A percentile compares a stretch with the other conserved stretches of the same genome.
phyloP scores from a whole-genome alignment of 129 eudicot genomes.

The Scalesia atractyloides region DNA sequence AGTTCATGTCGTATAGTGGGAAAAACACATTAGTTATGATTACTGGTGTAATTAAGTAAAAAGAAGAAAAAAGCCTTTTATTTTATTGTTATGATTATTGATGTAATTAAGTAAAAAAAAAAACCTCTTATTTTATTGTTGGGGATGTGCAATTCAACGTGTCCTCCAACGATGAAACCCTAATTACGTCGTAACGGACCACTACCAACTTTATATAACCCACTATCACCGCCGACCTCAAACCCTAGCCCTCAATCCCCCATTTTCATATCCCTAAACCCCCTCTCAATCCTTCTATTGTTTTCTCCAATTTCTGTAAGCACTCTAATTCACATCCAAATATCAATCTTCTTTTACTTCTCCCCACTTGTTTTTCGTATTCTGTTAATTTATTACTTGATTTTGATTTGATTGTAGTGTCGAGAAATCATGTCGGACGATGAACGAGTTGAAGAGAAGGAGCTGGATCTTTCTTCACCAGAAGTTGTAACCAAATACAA shows the following conservation, averaged over 20 bases:
- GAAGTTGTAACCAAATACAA: constrained; percentile 98
- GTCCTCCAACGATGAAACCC: constrained; percentile 25
- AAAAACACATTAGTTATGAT: too few relatives aligned
- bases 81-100: too few relatives aligned
- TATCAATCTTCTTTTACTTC: neutral
- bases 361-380: neutral
- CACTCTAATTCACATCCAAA: neutral
- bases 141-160: constrained; percentile 3
- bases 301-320: constrained; percentile 14
- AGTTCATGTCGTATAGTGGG: too few relatives aligned
- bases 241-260: constrained; percentile 23
- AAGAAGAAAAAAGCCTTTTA: too few relatives aligned
- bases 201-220: constrained; percentile 31
- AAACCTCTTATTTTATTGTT: neutral
- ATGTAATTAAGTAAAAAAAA: too few relatives aligned
- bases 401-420: constrained; percentile 12
- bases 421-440: constrained; percentile 74
- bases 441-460: constrained; percentile 81
- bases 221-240: constrained; percentile 35
- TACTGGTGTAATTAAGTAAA: too few relatives aligned
- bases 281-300: neutral
- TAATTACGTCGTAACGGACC: constrained; percentile 18
- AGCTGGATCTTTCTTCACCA: constrained; percentile 82
- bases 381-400: constrained; percentile 1
- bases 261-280: constrained; percentile 5